Evolutionary conservation across 805 yeast genomes (phyloP).

Genomic region (Pichia manshurica): DNA sequence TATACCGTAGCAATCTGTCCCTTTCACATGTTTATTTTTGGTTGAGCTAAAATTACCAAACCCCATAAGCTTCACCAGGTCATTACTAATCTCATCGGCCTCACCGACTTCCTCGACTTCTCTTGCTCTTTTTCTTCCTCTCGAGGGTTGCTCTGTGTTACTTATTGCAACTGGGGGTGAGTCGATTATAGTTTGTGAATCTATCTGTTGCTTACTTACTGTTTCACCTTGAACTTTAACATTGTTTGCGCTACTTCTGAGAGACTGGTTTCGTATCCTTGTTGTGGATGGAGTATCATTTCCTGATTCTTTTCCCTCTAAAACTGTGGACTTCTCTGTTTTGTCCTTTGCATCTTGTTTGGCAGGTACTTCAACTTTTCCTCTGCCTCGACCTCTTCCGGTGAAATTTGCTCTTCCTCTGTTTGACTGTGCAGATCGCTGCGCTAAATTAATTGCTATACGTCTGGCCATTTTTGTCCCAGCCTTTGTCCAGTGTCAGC

Average conservation of each 20-base stretch:
- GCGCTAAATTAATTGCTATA: slow-evolving; percentile 13
- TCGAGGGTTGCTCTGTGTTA: background rate
- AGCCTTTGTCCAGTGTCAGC: background rate
- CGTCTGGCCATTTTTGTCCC: slow-evolving; percentile 13
- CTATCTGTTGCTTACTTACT: no score
- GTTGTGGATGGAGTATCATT: no score
- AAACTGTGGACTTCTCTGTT: no score
- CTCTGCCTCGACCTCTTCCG: slow-evolving; percentile 1
- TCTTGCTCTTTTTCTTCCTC: slow-evolving; percentile 3
- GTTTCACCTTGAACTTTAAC: no score
- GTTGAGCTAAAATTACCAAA: slow-evolving; percentile 50
- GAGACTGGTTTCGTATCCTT: no score
- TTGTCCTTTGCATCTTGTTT: background rate
- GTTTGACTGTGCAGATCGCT: background rate
- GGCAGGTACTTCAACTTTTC: background rate
- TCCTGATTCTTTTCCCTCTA: no score
- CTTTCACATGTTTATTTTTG: slow-evolving; percentile 50
- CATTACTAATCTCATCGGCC: slow-evolving; percentile 17
- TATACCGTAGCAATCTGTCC: slow-evolving; percentile 40
- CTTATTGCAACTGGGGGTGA: no score
- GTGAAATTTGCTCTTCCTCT: background rate
- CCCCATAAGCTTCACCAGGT: slow-evolving; percentile 49
- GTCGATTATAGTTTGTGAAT: no score
- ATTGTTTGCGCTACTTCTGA: no score
- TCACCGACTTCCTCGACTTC: slow-evolving; percentile 10